Evolutionary conservation across 1,284 basidiomycete species (phyloP), one percentile per base, ranked within the genome.

Genomic region (Puccinia polysora): DNA sequence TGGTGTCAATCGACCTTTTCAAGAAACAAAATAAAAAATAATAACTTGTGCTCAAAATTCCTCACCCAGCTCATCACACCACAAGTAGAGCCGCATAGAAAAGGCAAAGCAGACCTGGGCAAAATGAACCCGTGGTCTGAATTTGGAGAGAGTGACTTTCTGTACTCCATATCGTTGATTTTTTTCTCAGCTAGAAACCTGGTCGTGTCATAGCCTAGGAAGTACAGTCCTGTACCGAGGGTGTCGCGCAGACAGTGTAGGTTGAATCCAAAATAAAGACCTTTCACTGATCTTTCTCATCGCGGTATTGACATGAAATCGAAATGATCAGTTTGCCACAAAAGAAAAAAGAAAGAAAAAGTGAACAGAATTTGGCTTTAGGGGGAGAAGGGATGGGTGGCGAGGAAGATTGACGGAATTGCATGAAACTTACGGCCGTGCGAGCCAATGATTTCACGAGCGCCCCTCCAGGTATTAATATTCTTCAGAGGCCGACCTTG

Each of bases 191-290:
- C 70, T 82, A 82, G 75, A 88, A 85, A 45, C 88, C 88, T 65
- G 90, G 82, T 85, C 18, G 87, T 87, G 76, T 93, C 91, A 78
- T 93, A 93, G 78, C 91, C 89, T 50, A 89, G 83, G 79, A 93
- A 93, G 79, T 93, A 93, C 30, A 92, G 81, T 2, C 87, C 87
- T 8, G 91, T 92, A 59, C 90, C 91, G 70, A 85, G 80, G 38
- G 88, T 90, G 79, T 91, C 89, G 69, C 89, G 86, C 67, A 89
- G 88, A 90, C 75, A 12, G 62, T 34, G 28, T 18, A 25, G 40
- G n/a, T 56, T 58, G 50, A 72, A 72, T 12, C 69, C 69, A 55
- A 56, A 72, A 30, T 72, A 72, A 18, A 72, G 43, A 23, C 69
- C 69, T 40, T 60, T 59, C 43, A 71, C 68, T 71, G 34, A 53